Conservation (phyloP, 2,329 filamentous ascomycete genomes). For the Sporothrix brasiliensis region DNA sequence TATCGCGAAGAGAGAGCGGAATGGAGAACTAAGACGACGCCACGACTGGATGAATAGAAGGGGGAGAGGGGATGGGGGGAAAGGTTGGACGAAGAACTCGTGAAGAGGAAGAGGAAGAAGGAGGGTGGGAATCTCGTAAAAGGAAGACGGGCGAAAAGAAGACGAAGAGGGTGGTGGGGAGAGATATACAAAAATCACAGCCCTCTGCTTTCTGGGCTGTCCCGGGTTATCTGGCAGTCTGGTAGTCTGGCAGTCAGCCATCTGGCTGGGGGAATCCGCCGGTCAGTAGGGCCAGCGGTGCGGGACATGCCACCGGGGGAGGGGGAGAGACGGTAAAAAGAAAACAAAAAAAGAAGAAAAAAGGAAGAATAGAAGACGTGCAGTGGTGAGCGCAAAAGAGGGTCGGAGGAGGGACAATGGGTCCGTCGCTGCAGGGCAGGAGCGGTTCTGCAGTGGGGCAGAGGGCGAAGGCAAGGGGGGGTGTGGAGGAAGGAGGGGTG, state of each 20-base stretch:
- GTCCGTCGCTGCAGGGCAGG: constrained; percentile 25
- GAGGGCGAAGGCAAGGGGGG: constrained; percentile 31
- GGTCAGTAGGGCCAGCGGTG: constrained; percentile 18
- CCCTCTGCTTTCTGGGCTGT: constrained; percentile 24
- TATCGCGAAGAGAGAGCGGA: constrained; percentile 19
- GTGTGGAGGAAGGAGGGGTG: constrained; percentile 28
- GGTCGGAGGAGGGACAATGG: constrained; percentile 15
- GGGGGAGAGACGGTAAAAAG: background rate
- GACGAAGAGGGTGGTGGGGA: constrained; percentile 51
- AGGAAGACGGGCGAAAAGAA: constrained; percentile 36
- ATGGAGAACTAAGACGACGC: constrained; percentile 47
- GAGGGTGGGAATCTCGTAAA: constrained; percentile 52
- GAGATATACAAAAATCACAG: constrained; percentile 48
- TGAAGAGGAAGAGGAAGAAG: constrained; percentile 56
- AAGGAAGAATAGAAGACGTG: constrained; percentile 16
- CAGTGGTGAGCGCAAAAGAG: constrained; percentile 3
- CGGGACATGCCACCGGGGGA: constrained; percentile 5
- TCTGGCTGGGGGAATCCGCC: background rate
- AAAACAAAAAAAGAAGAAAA: background rate
- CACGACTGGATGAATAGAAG: constrained; percentile 62
- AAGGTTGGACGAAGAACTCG: constrained; percentile 47
- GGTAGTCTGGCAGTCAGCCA: background rate
- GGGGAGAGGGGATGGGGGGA: constrained; percentile 53
- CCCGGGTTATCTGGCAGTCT: background rate
- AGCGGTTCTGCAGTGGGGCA: constrained; percentile 31